Base-by-base conservation (phyloP, 2,329 filamentous ascomycete species). In the Arthrobotrys sphaeroides region DNA sequence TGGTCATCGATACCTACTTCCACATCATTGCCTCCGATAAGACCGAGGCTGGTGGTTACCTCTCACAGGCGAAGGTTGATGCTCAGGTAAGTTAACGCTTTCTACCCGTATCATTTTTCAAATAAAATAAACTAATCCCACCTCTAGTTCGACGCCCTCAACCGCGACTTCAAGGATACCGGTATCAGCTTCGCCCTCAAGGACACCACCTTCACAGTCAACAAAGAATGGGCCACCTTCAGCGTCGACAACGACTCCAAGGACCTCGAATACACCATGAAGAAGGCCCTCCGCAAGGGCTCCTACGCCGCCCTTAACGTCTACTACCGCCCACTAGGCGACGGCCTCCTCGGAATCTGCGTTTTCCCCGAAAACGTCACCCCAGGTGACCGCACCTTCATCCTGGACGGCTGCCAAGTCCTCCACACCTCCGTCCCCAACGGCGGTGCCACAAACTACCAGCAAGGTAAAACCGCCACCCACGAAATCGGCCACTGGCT, bases 401-500 rank as follows among this genome's bases (percentile, higher is more conserved):
- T 81, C 77, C 76, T 76, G 42, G 81, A 82, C 31, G 81, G 81
- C 20, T 85, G 85, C 81, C 80, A 81, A 67, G 80, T 85, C 57
- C 80, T 83, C 42, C 80, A 79, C 38, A 77, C 78, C 55, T 81
- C 81, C 16, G 80, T 84, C 7, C 84, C 83, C 7, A 83, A 82
- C 6, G 83, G 84, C 40, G 75, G 78, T 28, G 77, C 78, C 7
- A 72, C 79, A 2, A 78, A 77, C 77, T 80, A 81, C 80, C 82
- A 84, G 77, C 79, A 81, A 5, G 84, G 84, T 49, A 75, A 75
- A 45, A 75, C 72, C 49, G 64, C 64, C 47, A 75, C 72, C 40
- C 72, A 75, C 64, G 72, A 86, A 79, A 81, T 84, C 40, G 85
- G 85, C 16, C 85, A 86, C 81, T 86, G 84, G 84, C 80, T 86